Conservation (phyloP, 139 green algal species). For the Desmodesmus armatus region DNA sequence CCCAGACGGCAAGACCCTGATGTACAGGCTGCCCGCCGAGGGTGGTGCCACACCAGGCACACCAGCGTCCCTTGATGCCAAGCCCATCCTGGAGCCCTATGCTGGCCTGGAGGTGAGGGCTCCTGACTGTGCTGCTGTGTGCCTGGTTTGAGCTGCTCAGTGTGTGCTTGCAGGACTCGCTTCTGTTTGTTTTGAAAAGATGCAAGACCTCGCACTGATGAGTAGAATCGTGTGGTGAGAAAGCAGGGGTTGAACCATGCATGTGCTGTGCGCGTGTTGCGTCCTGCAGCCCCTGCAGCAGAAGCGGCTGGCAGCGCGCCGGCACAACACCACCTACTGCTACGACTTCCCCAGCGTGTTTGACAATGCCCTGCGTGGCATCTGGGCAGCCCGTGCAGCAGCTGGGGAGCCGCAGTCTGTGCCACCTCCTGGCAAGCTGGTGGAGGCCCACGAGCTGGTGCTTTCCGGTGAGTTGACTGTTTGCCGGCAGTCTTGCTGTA, state of each 20-base stretch:
- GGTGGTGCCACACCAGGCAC: neutral
- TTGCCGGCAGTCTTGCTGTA: slow-evolving; percentile 1
- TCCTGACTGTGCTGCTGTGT: too few species aligned
- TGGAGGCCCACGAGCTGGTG: slow-evolving; percentile 83
- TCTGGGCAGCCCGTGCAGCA: slow-evolving; percentile 68
- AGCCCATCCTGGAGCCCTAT: slow-evolving; percentile 78
- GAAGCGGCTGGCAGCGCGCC: slow-evolving; percentile 46
- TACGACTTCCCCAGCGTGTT: slow-evolving; percentile 98
- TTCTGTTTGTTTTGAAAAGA: too few species aligned
- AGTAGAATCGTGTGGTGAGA: too few species aligned
- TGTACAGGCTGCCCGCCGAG: slow-evolving; percentile 16
- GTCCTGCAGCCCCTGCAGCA: slow-evolving; percentile 25
- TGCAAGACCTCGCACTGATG: too few species aligned
- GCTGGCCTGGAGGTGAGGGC: slow-evolving; percentile 69
- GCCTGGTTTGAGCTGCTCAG: too few species aligned
- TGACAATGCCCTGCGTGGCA: slow-evolving; percentile 83
- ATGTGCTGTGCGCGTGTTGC: too few species aligned
- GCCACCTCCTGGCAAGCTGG: slow-evolving; percentile 68
- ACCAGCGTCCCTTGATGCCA: slow-evolving; percentile 56
- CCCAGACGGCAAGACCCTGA: slow-evolving; percentile 10
- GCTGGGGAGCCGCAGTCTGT: slow-evolving; percentile 57
- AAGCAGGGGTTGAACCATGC: too few species aligned
- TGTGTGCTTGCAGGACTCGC: too few species aligned
- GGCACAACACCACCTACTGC: slow-evolving; percentile 75
- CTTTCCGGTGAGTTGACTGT: slow-evolving; percentile 50